Base-by-base conservation (phyloP, 305 asterid species). In the Fraxinus baroniana region DNA sequence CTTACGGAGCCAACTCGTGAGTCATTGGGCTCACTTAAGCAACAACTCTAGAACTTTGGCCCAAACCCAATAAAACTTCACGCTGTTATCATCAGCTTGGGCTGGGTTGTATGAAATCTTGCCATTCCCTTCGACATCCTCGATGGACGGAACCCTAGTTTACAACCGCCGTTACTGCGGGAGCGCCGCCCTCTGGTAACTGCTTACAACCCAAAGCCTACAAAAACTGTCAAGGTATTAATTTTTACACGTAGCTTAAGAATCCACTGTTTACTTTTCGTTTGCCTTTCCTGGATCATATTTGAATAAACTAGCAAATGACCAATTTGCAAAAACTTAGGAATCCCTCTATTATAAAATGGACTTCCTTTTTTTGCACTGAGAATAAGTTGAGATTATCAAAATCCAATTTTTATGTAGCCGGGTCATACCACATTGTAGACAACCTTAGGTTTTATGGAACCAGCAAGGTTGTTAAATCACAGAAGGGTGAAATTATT, bases 261-360 rank as follows among this genome's bases (percentile, higher is more conserved):
- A 82, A 75, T 12, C n/a, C 9, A 2, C 62, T 12, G 12, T 24
- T 15, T 76, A 28, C 28, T 57, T 18, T 49, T 84, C 22, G 68
- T 46, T 37, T 20, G 30, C 46, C 70, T 37, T 49, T 28, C 33
- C 83, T 71, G 37, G 52, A 64, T 33, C 78, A 15, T 44, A 80
- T 64, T 49, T 32, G 20, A 37, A 37, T 36, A 68, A 57, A 74
- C 13, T 44, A 73, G 68, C 82, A 6, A 77, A 91, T 94, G 98
- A 86, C 79, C 86, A 86, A 82, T 85, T 80, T 88, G 52, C 91
- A 80, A 84, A 94, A 84, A 73, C 82, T 80, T 46, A 83, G 88
- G 79, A 44, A 22, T 5, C 74, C 84, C 72, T 78, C 44, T 78
- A 7, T 77, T 82, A 82, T 86, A 82, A 89, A 86, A 87, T 90